phyloP scores from a whole-genome alignment of 2,329 filamentous ascomycete genomes.

The Exophiala calicioides region DNA sequence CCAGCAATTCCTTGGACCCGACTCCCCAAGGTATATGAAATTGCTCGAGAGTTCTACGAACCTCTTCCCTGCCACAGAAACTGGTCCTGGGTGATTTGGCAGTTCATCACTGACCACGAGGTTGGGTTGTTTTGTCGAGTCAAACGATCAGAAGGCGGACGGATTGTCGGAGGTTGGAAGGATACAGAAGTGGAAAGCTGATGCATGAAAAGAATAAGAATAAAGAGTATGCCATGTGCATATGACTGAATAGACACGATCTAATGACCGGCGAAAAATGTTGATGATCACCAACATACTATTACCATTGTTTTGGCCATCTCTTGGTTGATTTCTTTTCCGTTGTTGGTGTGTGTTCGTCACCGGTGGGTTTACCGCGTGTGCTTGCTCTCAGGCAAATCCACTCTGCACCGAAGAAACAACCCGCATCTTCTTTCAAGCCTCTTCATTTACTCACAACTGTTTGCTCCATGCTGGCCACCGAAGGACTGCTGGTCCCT shows the following conservation, averaged over 20 bases:
- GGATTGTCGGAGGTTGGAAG: constrained; percentile 66
- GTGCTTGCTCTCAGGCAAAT: too few species aligned
- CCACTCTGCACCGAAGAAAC: too few species aligned
- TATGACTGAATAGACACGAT: constrained; percentile 15
- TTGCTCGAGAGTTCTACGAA: constrained; percentile 89
- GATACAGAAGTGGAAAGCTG: constrained; percentile 69
- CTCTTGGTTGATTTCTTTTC: not conserved
- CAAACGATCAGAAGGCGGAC: constrained; percentile 79
- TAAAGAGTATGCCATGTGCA: too few species aligned
- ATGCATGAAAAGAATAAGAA: constrained; percentile 11
- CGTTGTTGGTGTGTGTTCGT: too few species aligned
- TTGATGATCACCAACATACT: not conserved
- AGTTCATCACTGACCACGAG: constrained; percentile 86
- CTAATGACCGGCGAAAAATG: constrained; percentile 4
- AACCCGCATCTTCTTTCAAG: not conserved
- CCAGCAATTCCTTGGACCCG: constrained; percentile 94
- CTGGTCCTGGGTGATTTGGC: constrained; percentile 93
- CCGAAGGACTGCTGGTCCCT: too few species aligned
- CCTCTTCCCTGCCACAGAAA: constrained; percentile 82
- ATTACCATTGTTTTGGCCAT: not conserved
- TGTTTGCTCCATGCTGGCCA: not conserved
- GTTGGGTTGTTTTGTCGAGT: constrained; percentile 91
- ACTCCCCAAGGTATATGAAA: constrained; percentile 72
- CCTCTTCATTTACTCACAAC: not conserved
- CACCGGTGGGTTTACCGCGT: too few species aligned